Base-by-base conservation (phyloP, 805 yeast genomes). In the Kazachstania africana region DNA sequence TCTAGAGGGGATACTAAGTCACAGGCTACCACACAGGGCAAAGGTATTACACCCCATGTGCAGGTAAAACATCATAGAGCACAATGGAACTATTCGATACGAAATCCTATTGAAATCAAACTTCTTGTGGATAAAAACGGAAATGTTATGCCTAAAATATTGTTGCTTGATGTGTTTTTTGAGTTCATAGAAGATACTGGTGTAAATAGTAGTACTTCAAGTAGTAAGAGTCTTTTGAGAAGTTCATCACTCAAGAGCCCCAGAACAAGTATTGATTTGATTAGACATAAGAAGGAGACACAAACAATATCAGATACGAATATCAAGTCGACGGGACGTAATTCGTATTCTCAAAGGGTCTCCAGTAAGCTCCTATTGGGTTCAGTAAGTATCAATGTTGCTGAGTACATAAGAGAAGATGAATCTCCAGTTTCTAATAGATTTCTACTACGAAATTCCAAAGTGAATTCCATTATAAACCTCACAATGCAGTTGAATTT, bases 391-490 rank as follows among this genome's bases (percentile, higher is more conserved):
- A 57, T 88, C 21, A 79, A 85, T 46, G 49, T 87, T 26, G 59
- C 88, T 0, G 93, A 84, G 44, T 83, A 77, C 50, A 68, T 78
- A 4, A 54, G 58, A 17, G 53, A 43, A 40, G 72, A 68, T 33
- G 61, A 64, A 20, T 65, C 66, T 32, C 64, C 71, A 3, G 55
- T 66, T 4, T 62, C 76, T 2, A 65, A 78, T 38, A 63, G 81
- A 38, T 84, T 79, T 44, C 57, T 88, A 27, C 60, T 88, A 23
- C 77, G 77, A 44, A 69, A 82, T 17, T 78, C 94, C 2, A 82
- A 83, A 42, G 73, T 88, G 13, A 88, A 88, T 52, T 77, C 93
- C 2, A 78, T 83, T n/a, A 54, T 79, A 24, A 75, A 68, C 37
- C 38, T 83, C 26, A 65, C 76, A 2, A 59, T 81, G n/a, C 60